Evolutionary conservation across 768 basidiomycete species (phyloP), one percentile per base, ranked within the genome.

Genomic region (Tricholoma furcatifolium): DNA sequence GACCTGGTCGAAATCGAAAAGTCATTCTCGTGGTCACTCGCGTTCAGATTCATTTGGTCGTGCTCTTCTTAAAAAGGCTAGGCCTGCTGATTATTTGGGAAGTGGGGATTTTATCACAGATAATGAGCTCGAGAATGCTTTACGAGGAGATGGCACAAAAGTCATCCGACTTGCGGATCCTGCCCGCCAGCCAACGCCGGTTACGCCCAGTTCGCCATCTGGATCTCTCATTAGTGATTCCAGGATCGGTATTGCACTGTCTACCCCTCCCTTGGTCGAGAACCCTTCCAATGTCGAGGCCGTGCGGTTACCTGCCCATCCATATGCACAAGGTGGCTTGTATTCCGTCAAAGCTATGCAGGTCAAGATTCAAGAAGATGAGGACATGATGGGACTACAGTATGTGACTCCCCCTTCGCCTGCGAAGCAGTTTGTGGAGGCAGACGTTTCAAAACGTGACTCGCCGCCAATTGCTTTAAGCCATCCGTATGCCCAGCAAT

Each of bases 321-420:
- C 80, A 10, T 82, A 82, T 59, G 80, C 79, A 12, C 73, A 74
- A 49, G 73, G 69, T 12, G 76, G 74, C 1, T 42, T 72, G 56
- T 71, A 62, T 55, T 46, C 67, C 2, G 65, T 65, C 51, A 65
- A 57, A 24, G 21, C 59, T 18, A n/a, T 51, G 23, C 47, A 50
- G n/a, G 8, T 43, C 53, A 41, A 63, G 55, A 53, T 49, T 60
- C 21, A 56, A 60, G 8, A 43, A 9, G 72, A 72, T 17, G 70
- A 71, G 58, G 72, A 71, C 34, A 7, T 3, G 4, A 27, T 27
- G 27, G 73, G 71, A 3, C 67, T 71, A 30, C 15, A 30, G 3
- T 72, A 74, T 60, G 1, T 43, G 49, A 23, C 31, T 36, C 18
- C 32, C 32, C 20, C 18, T 18, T 15, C 34, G 11, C 17, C 17